Evolutionary conservation across 192 early-diverging fungal species (phyloP).

Genomic region (Umbelopsis sp.): DNA sequence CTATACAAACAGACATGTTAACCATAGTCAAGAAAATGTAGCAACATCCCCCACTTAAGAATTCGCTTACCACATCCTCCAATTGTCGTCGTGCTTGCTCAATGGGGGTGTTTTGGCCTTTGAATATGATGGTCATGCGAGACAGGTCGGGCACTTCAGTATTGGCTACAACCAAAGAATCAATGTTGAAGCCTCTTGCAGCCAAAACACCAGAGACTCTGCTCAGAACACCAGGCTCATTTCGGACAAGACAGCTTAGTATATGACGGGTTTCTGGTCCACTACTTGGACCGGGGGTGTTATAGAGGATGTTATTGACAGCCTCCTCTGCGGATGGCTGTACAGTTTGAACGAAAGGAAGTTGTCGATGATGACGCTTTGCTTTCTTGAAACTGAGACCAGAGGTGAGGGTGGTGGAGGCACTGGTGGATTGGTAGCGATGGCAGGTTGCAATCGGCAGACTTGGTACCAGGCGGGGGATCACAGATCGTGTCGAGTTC

Average conservation of each 20-base stretch:
- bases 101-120: conserved; percentile 78
- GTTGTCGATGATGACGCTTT: conserved; percentile 30
- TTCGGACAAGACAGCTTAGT: conserved; percentile 93
- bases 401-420: conserved; percentile 21
- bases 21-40: background rate
- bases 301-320: conserved; percentile 96
- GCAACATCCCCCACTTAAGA: background rate
- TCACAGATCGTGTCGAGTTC: background rate
- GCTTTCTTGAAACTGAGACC: conserved; percentile 35
- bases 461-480: background rate
- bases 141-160: conserved; percentile 92
- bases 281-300: conserved; percentile 67
- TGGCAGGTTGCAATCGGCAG: background rate
- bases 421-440: background rate
- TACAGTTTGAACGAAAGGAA: conserved; percentile 25
- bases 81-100: conserved; percentile 94
- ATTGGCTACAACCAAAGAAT: conserved; percentile 93
- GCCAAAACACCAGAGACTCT: conserved; percentile 88
- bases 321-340: conserved; percentile 89
- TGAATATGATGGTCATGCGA: conserved; percentile 96
- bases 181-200: conserved; percentile 95
- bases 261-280: conserved; percentile 77
- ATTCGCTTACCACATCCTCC: conserved; percentile 82
- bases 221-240: conserved; percentile 86
- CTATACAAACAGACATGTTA: conserved; percentile 25